phyloP scores from a whole-genome alignment of 2,329 filamentous ascomycete genomes.

The Aspergillus sp. region DNA sequence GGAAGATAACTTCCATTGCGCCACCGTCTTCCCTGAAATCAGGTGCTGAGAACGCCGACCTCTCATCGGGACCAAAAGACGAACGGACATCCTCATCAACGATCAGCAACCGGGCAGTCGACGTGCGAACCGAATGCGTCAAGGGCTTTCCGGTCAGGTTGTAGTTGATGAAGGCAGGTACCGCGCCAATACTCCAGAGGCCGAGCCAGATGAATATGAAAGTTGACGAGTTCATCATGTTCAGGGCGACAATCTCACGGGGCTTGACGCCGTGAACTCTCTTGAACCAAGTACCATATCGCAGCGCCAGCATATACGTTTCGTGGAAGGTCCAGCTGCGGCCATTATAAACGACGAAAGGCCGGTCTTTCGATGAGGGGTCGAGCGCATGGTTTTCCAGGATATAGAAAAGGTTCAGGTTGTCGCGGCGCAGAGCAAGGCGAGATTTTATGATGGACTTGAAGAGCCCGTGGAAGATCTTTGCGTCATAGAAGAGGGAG shows the following conservation, averaged over 20 bases:
- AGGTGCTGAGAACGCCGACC: conserved; percentile 39
- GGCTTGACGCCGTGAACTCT: conserved; percentile 62
- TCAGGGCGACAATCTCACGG: conserved; percentile 74
- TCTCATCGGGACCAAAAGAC: conserved; percentile 46
- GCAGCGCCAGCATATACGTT: conserved; percentile 67
- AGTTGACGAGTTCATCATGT: conserved; percentile 77
- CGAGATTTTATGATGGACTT: conserved; percentile 46
- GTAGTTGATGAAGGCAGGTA: conserved; percentile 85
- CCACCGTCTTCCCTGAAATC: conserved; percentile 44
- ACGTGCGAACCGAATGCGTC: conserved; percentile 70
- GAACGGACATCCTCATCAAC: conserved; percentile 66
- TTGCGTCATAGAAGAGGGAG: conserved; percentile 65
- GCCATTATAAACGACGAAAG: conserved; percentile 69
- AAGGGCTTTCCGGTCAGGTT: conserved; percentile 72
- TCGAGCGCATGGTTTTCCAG: conserved; percentile 67
- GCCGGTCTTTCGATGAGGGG: conserved; percentile 49
- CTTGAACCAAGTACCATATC: conserved; percentile 75
- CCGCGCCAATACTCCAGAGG: conserved; percentile 79
- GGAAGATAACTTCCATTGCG: conserved; percentile 59
- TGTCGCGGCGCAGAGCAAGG: conserved; percentile 57
- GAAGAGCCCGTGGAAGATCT: conserved; percentile 57
- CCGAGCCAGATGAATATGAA: conserved; percentile 76
- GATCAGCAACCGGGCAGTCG: conserved; percentile 66
- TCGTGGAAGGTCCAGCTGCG: conserved; percentile 72
- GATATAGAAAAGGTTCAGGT: conserved; percentile 70